Percentiles rank a stretch among this genome's conserved stretches.
phyloP scores from a whole-genome alignment of 495 filamentous ascomycete genomes.

The Letharia lupina region DNA sequence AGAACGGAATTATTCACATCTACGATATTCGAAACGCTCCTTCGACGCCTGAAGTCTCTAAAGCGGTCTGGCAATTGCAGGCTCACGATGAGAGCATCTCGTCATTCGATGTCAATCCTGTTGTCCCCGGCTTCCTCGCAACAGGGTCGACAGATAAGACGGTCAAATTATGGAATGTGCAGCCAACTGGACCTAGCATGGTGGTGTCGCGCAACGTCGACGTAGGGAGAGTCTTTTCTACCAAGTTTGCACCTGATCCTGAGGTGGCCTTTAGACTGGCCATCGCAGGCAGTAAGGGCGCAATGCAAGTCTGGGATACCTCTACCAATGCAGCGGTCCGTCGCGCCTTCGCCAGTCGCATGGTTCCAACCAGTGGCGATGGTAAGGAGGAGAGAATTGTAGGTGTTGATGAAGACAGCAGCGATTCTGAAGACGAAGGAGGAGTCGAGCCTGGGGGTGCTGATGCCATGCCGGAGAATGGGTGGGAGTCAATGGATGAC shows the following conservation, averaged over 20 bases:
- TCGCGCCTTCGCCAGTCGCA: conserved; percentile 67
- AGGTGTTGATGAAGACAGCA: conserved; percentile 55
- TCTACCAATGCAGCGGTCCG: conserved; percentile 89
- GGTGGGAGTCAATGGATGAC: conserved; percentile 91
- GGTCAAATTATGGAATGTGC: conserved; percentile 94
- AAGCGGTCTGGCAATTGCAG: conserved; percentile 87
- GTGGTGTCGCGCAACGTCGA: conserved; percentile 86
- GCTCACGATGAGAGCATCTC: conserved; percentile 92
- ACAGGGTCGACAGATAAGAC: conserved; percentile 89
- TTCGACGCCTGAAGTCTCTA: conserved; percentile 58
- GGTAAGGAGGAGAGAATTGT: conserved; percentile 65
- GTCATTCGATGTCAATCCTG: conserved; percentile 83
- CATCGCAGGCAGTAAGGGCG: conserved; percentile 89
- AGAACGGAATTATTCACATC: conserved; percentile 80
- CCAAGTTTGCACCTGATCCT: conserved; percentile 76
- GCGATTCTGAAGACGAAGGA: conserved; percentile 54
- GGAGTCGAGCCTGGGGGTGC: conserved; percentile 49
- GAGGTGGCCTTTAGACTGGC: conserved; percentile 86
- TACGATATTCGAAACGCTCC: conserved; percentile 71
- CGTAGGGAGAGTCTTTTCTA: conserved; percentile 90
- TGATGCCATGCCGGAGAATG: conserved; percentile 32
- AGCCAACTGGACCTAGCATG: conserved; percentile 66
- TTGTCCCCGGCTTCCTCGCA: conserved; percentile 83
- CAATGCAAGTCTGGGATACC: conserved; percentile 93
- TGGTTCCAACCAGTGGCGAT: conserved; percentile 52